Evolutionary conservation across 164 flowering plant species (phyloP).

Genomic region (Vitis rupestris): DNA sequence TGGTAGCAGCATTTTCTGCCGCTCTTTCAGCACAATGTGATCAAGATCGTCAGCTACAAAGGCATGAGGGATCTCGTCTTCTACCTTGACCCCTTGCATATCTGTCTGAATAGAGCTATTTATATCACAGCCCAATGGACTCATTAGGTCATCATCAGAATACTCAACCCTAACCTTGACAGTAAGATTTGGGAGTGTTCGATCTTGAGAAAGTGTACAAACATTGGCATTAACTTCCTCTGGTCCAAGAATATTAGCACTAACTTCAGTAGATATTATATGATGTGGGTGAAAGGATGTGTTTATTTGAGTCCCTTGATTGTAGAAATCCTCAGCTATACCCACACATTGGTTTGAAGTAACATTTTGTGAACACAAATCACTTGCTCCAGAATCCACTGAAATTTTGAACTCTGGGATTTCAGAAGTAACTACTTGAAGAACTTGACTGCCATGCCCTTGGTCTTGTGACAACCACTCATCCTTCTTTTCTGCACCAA

Average conservation of each 20-base stretch:
- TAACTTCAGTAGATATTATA: constrained; percentile 8
- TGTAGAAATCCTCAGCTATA: not conserved
- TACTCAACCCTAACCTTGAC: constrained; percentile 20
- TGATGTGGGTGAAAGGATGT: constrained; percentile 3
- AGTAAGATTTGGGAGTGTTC: constrained; percentile 4
- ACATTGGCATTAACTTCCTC: constrained; percentile 12
- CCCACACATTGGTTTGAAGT: constrained; percentile 1
- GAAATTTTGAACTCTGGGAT: constrained; percentile 1
- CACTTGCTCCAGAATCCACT: not conserved
- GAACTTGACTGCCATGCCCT: not conserved
- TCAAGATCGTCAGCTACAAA: constrained; percentile 38
- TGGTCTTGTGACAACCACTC: not conserved
- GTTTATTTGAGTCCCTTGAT: constrained; percentile 7
- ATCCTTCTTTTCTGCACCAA: not conserved
- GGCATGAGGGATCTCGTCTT: constrained; percentile 20
- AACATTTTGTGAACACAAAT: constrained; percentile 2
- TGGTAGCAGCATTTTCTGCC: constrained; percentile 35
- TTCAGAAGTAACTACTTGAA: constrained; percentile 9
- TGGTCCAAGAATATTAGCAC: constrained; percentile 9
- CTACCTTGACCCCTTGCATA: constrained; percentile 14
- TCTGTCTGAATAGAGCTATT: constrained; percentile 10
- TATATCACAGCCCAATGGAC: constrained; percentile 8
- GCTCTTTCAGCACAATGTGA: constrained; percentile 40
- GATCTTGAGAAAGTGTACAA: constrained; percentile 6
- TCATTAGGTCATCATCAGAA: constrained; percentile 13